Base-by-base conservation (phyloP, 148 eudicot species). In the Talinum fruticosum region DNA sequence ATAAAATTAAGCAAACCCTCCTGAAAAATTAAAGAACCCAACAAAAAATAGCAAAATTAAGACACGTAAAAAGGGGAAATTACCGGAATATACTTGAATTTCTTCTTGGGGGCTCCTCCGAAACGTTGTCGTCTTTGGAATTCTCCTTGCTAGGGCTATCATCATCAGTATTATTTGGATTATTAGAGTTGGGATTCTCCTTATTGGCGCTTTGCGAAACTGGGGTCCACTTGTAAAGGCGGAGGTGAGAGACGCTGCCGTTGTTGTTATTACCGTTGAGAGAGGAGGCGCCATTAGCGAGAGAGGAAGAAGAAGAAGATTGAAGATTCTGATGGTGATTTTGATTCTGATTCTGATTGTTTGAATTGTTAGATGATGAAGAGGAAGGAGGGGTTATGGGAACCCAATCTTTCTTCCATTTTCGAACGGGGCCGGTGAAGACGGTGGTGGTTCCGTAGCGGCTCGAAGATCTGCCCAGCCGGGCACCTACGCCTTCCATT, bases 331-430 rank as follows among this genome's bases (percentile, higher is more conserved):
- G 75, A 61, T 26, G 47, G 16, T 53, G 32, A n/a, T 32, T 76
- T n/a, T 38, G 69, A 21, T 35, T 26, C 36, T 41, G 75, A 61
- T 26, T 66, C 18, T 53, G 32, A n/a, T 32, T 76, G 33, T 68
- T 76, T 10, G 75, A 71, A 57, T 62, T 62, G 34, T 26, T 62
- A 8, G 73, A 70, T 10, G 74, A n/a, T 8, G 68, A 37, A 0
- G 87, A 78, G 2, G 86, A 76, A 1, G 88, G 44, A 4, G 98
- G 88, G 33, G 88, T 24, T 0, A 87, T 78, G 68, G 85, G 89
- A 79, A 91, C 84, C 97, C 98, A 94, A 51, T 85, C 87, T 86
- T 94, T 94, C 90, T 90, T 94, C 98, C 98, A 94, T 79, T 85
- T 94, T 37, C 97, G 81, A 2, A 94, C 98, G 13, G 98, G 98